These are phyloP conservation scores for Pichia sp. DNA, from an alignment of 1,139 yeast genomes.

Conservation along the genomic window DNA sequence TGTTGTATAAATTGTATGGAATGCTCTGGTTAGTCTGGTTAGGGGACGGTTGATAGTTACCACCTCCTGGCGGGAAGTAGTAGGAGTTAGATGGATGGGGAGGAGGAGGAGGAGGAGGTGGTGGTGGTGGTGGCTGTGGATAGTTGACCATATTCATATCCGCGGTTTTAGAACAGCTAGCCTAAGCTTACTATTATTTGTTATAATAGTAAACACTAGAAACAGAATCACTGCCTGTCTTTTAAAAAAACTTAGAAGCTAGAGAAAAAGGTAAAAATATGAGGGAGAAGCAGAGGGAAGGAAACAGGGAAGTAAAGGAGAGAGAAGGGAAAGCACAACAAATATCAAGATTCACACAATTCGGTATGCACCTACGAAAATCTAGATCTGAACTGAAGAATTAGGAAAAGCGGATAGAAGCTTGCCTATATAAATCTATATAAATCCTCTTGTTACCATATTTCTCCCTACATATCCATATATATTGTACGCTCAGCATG, in stretches of 20 bases:
- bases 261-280: too few species aligned
- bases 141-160: constrained; percentile 10
- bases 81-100: neutral
- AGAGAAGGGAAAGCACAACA: neutral
- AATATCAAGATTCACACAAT: neutral
- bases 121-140: neutral
- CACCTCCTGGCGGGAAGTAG: neutral
- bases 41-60: neutral
- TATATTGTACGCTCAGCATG: neutral
- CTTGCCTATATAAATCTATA: neutral
- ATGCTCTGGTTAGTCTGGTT: neutral
- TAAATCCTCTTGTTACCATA: neutral
- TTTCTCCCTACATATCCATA: neutral
- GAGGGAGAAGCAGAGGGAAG: too few species aligned
- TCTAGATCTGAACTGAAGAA: neutral
- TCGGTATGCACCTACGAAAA: neutral
- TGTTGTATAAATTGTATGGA: neutral
- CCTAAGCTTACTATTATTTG: neutral
- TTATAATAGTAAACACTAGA: too few species aligned
- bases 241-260: too few species aligned
- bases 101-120: neutral
- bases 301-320: neutral
- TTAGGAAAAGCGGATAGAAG: neutral
- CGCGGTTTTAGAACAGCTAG: neutral
- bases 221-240: too few species aligned